A percentile compares a stretch with the other conserved stretches of the same genome.
phyloP scores from a whole-genome alignment of 306 rosid species.

The Morella rubra region DNA sequence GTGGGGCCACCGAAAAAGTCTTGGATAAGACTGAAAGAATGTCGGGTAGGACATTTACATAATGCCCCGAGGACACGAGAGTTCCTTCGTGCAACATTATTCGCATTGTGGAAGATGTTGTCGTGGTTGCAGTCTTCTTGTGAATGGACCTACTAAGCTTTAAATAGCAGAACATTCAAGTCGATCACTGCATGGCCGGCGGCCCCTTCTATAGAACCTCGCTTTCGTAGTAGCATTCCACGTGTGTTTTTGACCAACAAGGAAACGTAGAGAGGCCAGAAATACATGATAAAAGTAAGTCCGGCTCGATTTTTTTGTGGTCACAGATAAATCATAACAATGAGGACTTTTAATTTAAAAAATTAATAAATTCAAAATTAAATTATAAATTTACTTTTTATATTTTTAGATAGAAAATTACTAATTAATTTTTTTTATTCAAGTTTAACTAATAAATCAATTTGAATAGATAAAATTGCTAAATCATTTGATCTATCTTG shows the following conservation, averaged over 20 bases:
- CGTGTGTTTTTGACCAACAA: neutral
- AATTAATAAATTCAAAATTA: no score
- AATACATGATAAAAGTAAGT: no score
- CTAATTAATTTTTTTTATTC: no score
- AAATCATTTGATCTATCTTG: no score
- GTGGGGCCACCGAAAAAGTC: neutral
- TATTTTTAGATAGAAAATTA: no score
- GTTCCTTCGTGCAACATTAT: neutral
- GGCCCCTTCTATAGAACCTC: slow-evolving; percentile 3
- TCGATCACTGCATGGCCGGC: neutral
- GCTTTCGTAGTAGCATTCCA: neutral
- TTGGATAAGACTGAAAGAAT: neutral
- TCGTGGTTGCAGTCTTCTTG: slow-evolving; percentile 4
- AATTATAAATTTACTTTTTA: no score
- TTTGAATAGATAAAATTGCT: no score
- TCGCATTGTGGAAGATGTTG: slow-evolving; percentile 16
- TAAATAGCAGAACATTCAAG: neutral
- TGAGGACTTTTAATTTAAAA: no score
- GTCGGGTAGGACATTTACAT: neutral
- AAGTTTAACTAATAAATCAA: no score
- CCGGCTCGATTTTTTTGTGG: no score
- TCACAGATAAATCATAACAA: no score
- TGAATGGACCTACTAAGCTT: slow-evolving; percentile 1
- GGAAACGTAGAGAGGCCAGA: neutral
- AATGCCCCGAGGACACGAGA: neutral